These are phyloP conservation scores for Pseudozyma sp. DNA, from an alignment of 1,284 basidiomycete genomes.

Conservation along the genomic window DNA sequence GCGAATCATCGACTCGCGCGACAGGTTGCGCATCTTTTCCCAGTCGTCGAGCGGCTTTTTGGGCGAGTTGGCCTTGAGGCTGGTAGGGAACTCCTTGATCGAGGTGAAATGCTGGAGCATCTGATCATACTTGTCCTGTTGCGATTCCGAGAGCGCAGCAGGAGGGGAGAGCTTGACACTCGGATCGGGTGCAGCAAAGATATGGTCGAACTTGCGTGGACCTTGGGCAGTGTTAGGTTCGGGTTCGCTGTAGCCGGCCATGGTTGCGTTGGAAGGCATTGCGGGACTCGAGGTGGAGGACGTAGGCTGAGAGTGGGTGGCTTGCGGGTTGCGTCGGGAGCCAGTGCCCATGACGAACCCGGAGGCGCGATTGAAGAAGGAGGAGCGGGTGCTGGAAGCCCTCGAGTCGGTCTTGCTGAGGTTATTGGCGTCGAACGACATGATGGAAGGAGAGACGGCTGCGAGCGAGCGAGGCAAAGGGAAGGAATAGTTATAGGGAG, in stretches of 20 bases:
- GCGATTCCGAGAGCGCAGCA: slow-evolving; percentile 46
- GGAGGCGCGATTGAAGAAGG: slow-evolving; percentile 43
- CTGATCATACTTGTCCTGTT: slow-evolving; percentile 53
- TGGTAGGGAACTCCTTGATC: slow-evolving; percentile 43
- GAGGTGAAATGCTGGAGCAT: slow-evolving; percentile 56
- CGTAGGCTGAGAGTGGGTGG: slow-evolving; percentile 24
- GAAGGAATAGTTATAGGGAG: background rate
- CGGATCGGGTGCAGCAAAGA: slow-evolving; percentile 53
- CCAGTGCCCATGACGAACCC: slow-evolving; percentile 34
- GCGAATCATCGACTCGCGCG: slow-evolving; percentile 66
- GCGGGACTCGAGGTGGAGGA: slow-evolving; percentile 11
- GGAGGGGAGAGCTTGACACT: slow-evolving; percentile 47
- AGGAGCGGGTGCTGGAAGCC: slow-evolving; percentile 38
- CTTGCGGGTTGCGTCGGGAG: slow-evolving; percentile 24
- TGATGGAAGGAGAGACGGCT: slow-evolving; percentile 18
- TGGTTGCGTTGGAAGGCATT: slow-evolving; percentile 1
- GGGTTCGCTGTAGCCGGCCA: background rate
- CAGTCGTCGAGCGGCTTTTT: slow-evolving; percentile 59
- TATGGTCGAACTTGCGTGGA: slow-evolving; percentile 43
- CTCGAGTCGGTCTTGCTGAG: slow-evolving; percentile 37
- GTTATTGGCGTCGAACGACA: slow-evolving; percentile 24
- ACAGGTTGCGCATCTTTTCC: slow-evolving; percentile 67
- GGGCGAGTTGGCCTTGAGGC: slow-evolving; percentile 36
- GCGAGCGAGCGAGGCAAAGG: background rate
- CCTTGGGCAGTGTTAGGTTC: slow-evolving; percentile 6